Percentiles rank a stretch among this genome's conserved stretches.
Conservation (phyloP, 2,329 filamentous ascomycete species). For the Claviceps pazoutovae region DNA sequence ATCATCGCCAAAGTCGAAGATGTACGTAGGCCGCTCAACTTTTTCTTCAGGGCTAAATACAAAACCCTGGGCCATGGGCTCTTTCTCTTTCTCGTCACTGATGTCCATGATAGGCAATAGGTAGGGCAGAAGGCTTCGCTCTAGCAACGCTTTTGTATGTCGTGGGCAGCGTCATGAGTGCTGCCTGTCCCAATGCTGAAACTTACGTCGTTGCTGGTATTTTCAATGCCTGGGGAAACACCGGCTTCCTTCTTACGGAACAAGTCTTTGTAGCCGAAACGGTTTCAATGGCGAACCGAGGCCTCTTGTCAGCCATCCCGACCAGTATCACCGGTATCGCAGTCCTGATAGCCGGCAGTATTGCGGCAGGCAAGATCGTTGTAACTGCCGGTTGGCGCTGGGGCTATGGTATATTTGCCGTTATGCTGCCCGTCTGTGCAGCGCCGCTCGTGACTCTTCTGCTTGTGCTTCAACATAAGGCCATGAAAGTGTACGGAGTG, state of each 20-base stretch:
- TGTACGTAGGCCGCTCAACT: constrained; percentile 8
- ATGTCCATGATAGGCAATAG: constrained; percentile 27
- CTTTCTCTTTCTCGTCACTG: neutral
- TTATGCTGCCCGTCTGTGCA: constrained; percentile 21
- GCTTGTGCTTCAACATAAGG: constrained; percentile 17
- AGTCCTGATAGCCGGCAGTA: constrained; percentile 17
- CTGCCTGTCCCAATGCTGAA: constrained; percentile 36
- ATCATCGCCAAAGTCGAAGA: constrained; percentile 47
- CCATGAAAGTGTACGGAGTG: constrained; percentile 10
- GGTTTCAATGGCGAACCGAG: constrained; percentile 44
- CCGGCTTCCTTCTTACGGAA: constrained; percentile 19
- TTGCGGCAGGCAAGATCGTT: constrained; percentile 21
- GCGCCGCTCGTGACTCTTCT: constrained; percentile 19
- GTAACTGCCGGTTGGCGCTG: constrained; percentile 25
- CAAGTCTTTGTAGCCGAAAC: constrained; percentile 47
- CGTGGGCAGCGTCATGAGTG: constrained; percentile 42
- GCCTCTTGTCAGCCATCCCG: constrained; percentile 44
- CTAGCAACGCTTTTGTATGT: constrained; percentile 15
- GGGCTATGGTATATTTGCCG: constrained; percentile 28
- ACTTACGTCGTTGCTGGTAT: constrained; percentile 42
- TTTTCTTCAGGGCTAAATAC: neutral
- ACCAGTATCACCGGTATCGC: constrained; percentile 26
- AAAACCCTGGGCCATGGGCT: neutral
- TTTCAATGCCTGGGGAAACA: constrained; percentile 44
- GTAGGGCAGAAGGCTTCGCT: constrained; percentile 40